phyloP scores from a whole-genome alignment of 768 basidiomycete species.

The Agaricus blazei region DNA sequence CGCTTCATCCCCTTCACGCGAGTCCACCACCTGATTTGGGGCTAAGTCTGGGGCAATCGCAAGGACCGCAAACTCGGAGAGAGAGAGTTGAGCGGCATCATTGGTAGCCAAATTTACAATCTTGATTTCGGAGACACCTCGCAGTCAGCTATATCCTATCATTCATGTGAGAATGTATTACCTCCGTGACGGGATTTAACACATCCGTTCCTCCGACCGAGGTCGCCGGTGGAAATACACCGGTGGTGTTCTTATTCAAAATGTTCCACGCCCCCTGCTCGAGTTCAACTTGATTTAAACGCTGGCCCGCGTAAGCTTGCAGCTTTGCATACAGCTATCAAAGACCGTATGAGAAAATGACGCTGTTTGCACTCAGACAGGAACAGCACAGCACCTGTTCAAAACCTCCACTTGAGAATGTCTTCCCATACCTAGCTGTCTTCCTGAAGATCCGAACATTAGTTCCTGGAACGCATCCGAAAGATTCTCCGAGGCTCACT shows the following conservation, averaged over 20 bases:
- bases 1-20: constrained; percentile 12
- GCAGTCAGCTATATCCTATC: neutral
- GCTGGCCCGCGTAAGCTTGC: constrained; percentile 31
- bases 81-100: constrained; percentile 27
- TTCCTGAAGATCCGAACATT: constrained; percentile 17
- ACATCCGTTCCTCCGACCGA: constrained; percentile 39
- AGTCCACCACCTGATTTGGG: constrained; percentile 15
- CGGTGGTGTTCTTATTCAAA: constrained; percentile 25
- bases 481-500: constrained; percentile 17
- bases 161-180: constrained; percentile 9
- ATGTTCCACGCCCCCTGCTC: constrained; percentile 31
- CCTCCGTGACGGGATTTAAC: constrained; percentile 40
- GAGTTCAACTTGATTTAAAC: constrained; percentile 24
- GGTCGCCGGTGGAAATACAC: constrained; percentile 32
- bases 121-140: constrained; percentile 11
- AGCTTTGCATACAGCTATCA: constrained; percentile 31
- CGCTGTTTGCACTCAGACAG: neutral
- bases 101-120: constrained; percentile 32
- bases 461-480: neutral
- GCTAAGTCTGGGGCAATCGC: constrained; percentile 31
- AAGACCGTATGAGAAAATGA: neutral
- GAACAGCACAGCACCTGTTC: constrained; percentile 15
- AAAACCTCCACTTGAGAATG: constrained; percentile 30
- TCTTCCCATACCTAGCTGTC: constrained; percentile 29
- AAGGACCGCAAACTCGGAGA: constrained; percentile 30